Evolutionary conservation across 441 rosid species (phyloP), one percentile per base, ranked within the genome.

Genomic region (Croton setiger): DNA sequence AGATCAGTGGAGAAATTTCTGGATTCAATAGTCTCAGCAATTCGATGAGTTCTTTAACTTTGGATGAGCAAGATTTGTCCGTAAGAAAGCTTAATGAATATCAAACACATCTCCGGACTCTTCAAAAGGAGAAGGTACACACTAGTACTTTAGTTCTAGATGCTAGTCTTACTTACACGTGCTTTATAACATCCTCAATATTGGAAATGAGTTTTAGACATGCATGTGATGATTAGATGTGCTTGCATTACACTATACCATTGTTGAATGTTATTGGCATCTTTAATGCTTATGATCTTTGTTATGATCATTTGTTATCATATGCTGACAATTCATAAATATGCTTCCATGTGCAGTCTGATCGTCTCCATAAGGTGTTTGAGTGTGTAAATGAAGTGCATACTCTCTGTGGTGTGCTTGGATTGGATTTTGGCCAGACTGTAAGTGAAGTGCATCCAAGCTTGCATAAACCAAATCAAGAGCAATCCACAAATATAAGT

Each of bases 391-490:
- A 96, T 48, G 97, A 92, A 81, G 98, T 87, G 57, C 99, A 96
- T 75, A 72, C 86, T 39, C 85, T 92, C 0, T 92, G 97, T 72
- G 90, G 96, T 63, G 91, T 96, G 69, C 87, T 96, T 35, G 97
- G 96, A 58, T 71, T 88, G 75, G 97, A 92, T 76, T 96, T 96
- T 74, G 81, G 87, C 48, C 89, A 85, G 76, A 85, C 88, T 2
- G 96, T 96, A 60, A 82, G 91, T 9, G 93, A 88, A 48, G 96
- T 96, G 76, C 96, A 96, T 80, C 99, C 99, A 23, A 96, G 98
- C 76, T 86, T 96, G 78, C 85, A 86, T 41, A 84, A 88, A 52
- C 70, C 84, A 41, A 81, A 77, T 73, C 82, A 77, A 14, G 99
- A 87, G 71, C 96, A 91, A 55, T 86, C 92, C 5, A 89, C 98